Evolutionary conservation across 2,329 filamentous ascomycete genomes (phyloP).

Genomic region (Rugonectria rugulosa): DNA sequence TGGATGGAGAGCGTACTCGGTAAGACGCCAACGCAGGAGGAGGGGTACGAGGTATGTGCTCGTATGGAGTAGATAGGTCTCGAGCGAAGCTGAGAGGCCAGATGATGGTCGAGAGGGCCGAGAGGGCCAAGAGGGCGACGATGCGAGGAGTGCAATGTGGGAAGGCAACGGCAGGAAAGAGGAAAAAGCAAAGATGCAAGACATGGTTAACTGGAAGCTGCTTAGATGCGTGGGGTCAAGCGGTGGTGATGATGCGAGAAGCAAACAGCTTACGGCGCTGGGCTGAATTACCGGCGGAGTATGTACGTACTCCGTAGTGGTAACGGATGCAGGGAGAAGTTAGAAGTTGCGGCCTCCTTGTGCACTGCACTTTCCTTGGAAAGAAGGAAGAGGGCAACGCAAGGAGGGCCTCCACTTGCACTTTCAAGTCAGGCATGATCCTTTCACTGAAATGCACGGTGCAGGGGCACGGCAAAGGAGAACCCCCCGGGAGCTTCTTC

Average conservation of each 20-base stretch:
- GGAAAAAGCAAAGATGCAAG: slow-evolving; percentile 28
- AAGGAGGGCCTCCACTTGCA: not conserved
- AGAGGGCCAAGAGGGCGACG: too few species aligned
- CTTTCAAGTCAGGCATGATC: not conserved
- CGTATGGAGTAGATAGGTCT: too few species aligned
- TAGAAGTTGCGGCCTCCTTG: too few species aligned
- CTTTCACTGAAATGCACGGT: too few species aligned
- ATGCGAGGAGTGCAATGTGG: slow-evolving; percentile 22
- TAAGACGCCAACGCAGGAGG: not conserved
- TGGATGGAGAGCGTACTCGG: not conserved
- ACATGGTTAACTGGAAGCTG: slow-evolving; percentile 26
- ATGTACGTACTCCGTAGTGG: too few species aligned
- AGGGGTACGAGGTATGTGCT: not conserved
- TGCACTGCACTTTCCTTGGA: too few species aligned
- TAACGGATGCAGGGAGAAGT: slow-evolving; percentile 4
- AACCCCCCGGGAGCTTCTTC: not conserved
- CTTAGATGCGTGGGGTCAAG: slow-evolving; percentile 21
- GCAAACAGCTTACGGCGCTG: slow-evolving; percentile 9
- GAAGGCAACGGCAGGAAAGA: slow-evolving; percentile 17
- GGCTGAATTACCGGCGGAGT: too few species aligned
- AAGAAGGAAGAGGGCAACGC: too few species aligned
- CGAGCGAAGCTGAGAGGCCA: too few species aligned
- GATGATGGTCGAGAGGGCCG: too few species aligned
- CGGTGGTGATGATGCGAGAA: slow-evolving; percentile 19
- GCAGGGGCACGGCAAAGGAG: too few species aligned